Base-by-base conservation (phyloP, 2,329 filamentous ascomycete genomes). In the Pseudogymnoascus sp. region DNA sequence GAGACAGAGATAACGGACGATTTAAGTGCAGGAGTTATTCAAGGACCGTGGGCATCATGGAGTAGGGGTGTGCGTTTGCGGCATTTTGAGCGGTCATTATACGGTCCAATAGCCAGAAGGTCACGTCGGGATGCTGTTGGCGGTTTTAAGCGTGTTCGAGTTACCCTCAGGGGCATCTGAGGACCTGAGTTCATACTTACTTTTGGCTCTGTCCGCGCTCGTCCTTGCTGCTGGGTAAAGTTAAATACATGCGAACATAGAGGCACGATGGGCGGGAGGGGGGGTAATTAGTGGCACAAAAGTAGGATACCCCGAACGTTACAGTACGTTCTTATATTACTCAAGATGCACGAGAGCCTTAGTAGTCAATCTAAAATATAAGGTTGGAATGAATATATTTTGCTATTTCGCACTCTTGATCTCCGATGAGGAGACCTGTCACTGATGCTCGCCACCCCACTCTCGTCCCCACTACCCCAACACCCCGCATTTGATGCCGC, bases 401-500 rank as follows among this genome's bases (percentile, higher is more conserved):
- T 4, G 16, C 7, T 7, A 39, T 47, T 22, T 22, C 20, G 20
- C 20, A 22, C 20, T 22, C 7, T 28, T 9, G n/a, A 20, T 32
- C 11, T 12, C 12, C 11, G 6, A 32, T 32, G 12, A 6, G 8
- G n/a, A 54, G 8, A 30, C 16, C 25, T 32, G 28, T 32, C n/a
- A 11, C 47, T 25, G 47, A 32, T n/a, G 47, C 16, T 7, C 43
- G 9, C 25, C 25, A 32, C 25, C 43, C 25, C 43, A 4, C 25
- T 16, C 7, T 18, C 43, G 6, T 28, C 22, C 41, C 22, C 43
- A 30, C 43, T 50, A 30, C 43, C 43, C 43, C 43, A 25, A 2
- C 43, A 50, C 43, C 43, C 43, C 43, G 43, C 43, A 16, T 50
- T 50, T 25, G 25, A 50, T 50, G n/a, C 43, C 43, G 25, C 43